Conservation (phyloP, 208 protist genomes). For the Leishmania aethiopica region DNA sequence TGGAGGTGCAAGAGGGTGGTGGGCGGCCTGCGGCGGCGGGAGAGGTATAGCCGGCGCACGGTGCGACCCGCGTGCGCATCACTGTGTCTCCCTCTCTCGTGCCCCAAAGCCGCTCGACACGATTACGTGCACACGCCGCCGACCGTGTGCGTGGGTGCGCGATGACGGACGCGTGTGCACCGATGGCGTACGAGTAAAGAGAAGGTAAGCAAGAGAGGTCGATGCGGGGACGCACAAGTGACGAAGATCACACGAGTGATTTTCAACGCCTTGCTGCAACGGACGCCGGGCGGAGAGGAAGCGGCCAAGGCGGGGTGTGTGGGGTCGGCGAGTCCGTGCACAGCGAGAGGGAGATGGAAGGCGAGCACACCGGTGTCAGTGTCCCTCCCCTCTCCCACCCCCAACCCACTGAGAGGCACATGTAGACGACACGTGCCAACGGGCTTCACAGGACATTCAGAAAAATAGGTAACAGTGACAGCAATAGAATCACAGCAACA, state of each 20-base stretch:
- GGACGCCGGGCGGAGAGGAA: background rate
- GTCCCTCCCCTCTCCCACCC: no score
- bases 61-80: background rate
- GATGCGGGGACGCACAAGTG: background rate
- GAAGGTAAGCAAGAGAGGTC: background rate
- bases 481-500: background rate
- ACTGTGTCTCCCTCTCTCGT: background rate
- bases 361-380: background rate
- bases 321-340: background rate
- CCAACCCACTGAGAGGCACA: background rate
- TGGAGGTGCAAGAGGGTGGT: background rate
- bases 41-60: background rate
- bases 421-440: background rate
- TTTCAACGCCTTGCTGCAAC: no score
- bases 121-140: no score
- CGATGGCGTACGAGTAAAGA: background rate
- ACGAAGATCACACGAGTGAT: background rate
- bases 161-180: no score
- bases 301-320: background rate
- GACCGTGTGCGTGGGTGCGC: no score
- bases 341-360: background rate
- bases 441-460: background rate
- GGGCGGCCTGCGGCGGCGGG: no score
- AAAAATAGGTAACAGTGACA: background rate
- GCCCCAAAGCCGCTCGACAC: no score